Base-by-base conservation (phyloP, 1,284 basidiomycete species). In the Ganoderma meredithae region DNA sequence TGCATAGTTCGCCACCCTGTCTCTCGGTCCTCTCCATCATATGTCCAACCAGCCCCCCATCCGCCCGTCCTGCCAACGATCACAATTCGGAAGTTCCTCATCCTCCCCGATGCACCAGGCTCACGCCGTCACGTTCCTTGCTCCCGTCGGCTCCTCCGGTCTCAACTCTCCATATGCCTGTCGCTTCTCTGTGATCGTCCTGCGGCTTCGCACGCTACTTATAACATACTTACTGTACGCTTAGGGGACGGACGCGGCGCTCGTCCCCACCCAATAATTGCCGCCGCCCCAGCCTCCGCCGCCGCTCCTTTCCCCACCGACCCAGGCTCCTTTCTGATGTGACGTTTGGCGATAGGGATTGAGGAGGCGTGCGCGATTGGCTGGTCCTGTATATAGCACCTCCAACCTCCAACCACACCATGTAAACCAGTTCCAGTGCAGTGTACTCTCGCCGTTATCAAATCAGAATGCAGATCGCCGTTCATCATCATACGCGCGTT, bases 51-150 rank as follows among this genome's bases (percentile, higher is more conserved):
- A 17, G 27, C 52, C 12, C 9, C 7, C 10, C 22, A 25, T 31
- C 52, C 27, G 13, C 15, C 15, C 4, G 7, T 33, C 27, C 27
- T 55, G 25, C 52, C 52, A 31, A 55, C 56, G 8, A 39, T 39
- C 56, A 58, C n/a, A 55, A 55, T 19, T 55, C 27, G 47, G 22
- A 49, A 49, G n/a, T 8, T 49, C 47, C 47, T 25, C 22, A 10
- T 4, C 8, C 47, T 25, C 19, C 12, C 25, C 25, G 56, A 22
- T 36, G 19, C 56, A 39, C 17, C 58, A 41, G 22, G 39, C 36
- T 39, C 58, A 60, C 39, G 39, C 58, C 22, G n/a, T 60, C 58
- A 60, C 58, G 58, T 22, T 60, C 58, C 10, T 60, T 60, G 39
- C 58, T 60, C 36, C 25, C 53, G 25, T 5, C 31, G 25, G 55